Evolutionary conservation across 2,329 filamentous ascomycete species (phyloP), one percentile per base, ranked within the genome.

Genomic region (Calonectria fujianensis): DNA sequence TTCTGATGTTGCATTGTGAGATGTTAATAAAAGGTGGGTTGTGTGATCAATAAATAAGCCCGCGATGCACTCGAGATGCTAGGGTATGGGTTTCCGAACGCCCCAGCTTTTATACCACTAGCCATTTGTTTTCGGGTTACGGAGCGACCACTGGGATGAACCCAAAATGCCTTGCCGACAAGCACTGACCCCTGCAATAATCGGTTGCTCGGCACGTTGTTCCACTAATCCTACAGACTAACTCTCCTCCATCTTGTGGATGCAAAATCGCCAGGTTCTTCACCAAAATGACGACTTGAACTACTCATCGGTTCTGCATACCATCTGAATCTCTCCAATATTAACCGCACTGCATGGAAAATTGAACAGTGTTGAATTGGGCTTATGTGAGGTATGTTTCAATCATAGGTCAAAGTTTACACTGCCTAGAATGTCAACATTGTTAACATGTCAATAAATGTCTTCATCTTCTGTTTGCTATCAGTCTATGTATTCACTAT

Each of bases 181-280:
- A 45, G 57, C 57, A 63, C 57, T 24, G 32, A 29, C 57, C 57
- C 57, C 37, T 63, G 57, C 37, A 37, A 39, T 18, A 3, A 11
- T 41, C 57, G 57, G 57, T 20, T 41, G 41, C 18, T 8, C 57
- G 57, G 57, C 27, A 57, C 9, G 35, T 20, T n/a, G 4, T n/a
- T 35, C 37, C 9, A 61, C n/a, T 7, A 39, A 14, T 13, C 6
- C 35, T 37, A 11, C 18, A 20, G n/a, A 29, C 24, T 24, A 13
- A 32, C 18, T 11, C 7, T 41, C n/a, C n/a, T 41, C 16, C 24
- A 29, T 16, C 37, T 14, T 7, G 39, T 18, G 3, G 14, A 27
- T 29, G n/a, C 9, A 10, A 7, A 20, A 24, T 29, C 29, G 0
- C 18, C 29, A 8, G 27, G 24, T 31, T 31, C 37, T 18, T 18